Evolutionary conservation across 495 filamentous ascomycete species (phyloP), one percentile per base, ranked within the genome.

Genomic region (Penicillium silybi): DNA sequence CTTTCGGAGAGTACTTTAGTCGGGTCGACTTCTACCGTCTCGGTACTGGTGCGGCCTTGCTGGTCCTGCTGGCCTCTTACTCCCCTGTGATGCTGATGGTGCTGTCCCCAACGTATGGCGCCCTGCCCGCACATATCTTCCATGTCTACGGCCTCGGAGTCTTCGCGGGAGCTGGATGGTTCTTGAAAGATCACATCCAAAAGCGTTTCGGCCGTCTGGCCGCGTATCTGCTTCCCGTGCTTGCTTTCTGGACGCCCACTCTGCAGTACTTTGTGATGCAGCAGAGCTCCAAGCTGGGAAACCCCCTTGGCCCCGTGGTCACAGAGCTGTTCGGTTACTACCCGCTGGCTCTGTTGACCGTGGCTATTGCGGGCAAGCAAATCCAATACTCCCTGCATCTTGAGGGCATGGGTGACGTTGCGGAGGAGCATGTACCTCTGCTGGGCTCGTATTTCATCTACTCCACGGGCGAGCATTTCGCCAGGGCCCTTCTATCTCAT

Each of bases 71-170:
- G n/a, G 90, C 88, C 1, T 64, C 86, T 41, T 86, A 80, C 53
- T 88, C 89, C 18, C 84, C 83, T 48, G 80, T 89, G 46, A 93
- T 89, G 20, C 77, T 86, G 57, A 72, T 89, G 53, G 82, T 78
- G 6, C 69, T 97, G 29, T 85, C 88, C 18, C 93, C 92, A 2
- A 86, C 92, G 18, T 97, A 95, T 71, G 92, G 92, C 19, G 80
- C 84, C 15, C 84, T 90, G 19, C 85, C 92, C 9, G 66, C 89
- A 1, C 78, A 81, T 10, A 76, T 85, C 59, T 86, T 85, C 67
- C 91, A 96, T 65, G 64, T 73, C 46, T 78, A 81, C 58, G 76
- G 87, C 17, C 76, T 88, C 40, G 80, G 79, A 50, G 69, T 79
- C 8, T 84, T 79, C 37, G 79, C 83, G 41, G 81, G 86, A 23